Base-by-base conservation (phyloP, 371 early-diverging fungal genomes). In the Blakeslea trispora region DNA sequence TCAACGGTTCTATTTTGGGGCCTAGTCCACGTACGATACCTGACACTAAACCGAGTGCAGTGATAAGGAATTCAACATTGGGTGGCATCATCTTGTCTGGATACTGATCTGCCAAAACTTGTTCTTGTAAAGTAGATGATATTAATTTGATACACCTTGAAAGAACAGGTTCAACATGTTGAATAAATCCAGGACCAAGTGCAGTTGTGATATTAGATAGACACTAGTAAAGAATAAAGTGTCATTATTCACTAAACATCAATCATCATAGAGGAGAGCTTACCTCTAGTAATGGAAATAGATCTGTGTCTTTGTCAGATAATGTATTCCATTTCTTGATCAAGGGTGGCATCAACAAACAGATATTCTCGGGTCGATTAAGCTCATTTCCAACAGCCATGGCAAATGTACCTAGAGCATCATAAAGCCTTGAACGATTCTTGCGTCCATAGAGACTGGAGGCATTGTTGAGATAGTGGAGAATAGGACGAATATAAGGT, bases 261-360 rank as follows among this genome's bases (percentile, higher is more conserved):
- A n/a, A n/a, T n/a, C n/a, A n/a, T n/a, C n/a, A n/a, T n/a, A 48
- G n/a, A 23, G 35, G 40, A 55, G 28, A 17, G 23, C 10, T 18
- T 74, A 86, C 88, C 81, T 97, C 96, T 39, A 94, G 82, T 52
- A 97, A 79, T 4, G 94, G 92, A 80, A 95, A 93, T 53, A 95
- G 74, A 55, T 90, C 92, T 28, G 85, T 83, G 72, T 91, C 90
- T 22, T 91, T 87, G 55, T 95, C 92, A 28, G 77, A 66, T 37
- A 94, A 69, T 17, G 68, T 59, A 50, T 89, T 74, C 94, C 94
- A 97, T 67, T 90, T 90, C 53, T 81, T 76, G 40, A 92, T 78
- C 50, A 97, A 77, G 11, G 91, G 90, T 2, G 90, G 89, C 91
- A 97, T 92, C 50, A 96, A 68, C 17, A 87, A 49, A 22, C 88